These are phyloP conservation scores for Penicillium sp. DNA, from an alignment of 2,329 filamentous ascomycete genomes.

Conservation along the genomic window DNA sequence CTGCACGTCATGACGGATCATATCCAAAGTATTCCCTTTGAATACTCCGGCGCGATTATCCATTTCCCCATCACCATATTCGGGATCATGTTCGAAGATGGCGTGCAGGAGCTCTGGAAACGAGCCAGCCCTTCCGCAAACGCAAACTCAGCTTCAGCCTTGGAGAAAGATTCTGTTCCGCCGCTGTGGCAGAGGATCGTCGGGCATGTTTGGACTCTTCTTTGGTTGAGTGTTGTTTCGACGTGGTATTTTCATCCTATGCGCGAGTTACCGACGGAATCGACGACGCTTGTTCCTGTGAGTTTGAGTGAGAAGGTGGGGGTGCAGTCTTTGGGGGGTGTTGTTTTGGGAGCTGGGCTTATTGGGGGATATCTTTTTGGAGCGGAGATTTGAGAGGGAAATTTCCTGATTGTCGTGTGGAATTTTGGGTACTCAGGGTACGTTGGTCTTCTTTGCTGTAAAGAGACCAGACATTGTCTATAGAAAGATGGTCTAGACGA, in stretches of 20 bases:
- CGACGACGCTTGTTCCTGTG: conserved; percentile 15
- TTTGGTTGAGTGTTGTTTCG: conserved; percentile 24
- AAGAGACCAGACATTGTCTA: not conserved
- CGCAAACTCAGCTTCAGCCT: no score
- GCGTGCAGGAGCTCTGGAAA: conserved; percentile 29
- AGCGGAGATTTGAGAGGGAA: conserved; percentile 7
- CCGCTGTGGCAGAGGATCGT: conserved; percentile 18
- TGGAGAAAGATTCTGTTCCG: not conserved
- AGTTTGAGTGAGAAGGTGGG: conserved; percentile 13
- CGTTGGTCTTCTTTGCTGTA: not conserved
- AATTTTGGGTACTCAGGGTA: not conserved
- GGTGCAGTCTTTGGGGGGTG: conserved; percentile 1
- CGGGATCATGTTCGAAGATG: conserved; percentile 38
- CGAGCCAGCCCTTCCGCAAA: not conserved
- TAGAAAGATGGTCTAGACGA: not conserved
- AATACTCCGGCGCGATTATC: conserved; percentile 23
- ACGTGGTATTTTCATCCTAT: conserved; percentile 24
- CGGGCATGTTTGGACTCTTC: conserved; percentile 18
- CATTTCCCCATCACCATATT: conserved; percentile 32
- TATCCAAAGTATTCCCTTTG: conserved; percentile 18
- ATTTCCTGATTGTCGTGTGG: not conserved
- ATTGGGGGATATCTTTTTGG: not conserved
- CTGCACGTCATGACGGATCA: conserved; percentile 28
- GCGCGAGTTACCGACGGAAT: conserved; percentile 9
- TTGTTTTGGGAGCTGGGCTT: not conserved